Conservation (phyloP, 2,329 filamentous ascomycete species). For the Monosporascus sp. region DNA sequence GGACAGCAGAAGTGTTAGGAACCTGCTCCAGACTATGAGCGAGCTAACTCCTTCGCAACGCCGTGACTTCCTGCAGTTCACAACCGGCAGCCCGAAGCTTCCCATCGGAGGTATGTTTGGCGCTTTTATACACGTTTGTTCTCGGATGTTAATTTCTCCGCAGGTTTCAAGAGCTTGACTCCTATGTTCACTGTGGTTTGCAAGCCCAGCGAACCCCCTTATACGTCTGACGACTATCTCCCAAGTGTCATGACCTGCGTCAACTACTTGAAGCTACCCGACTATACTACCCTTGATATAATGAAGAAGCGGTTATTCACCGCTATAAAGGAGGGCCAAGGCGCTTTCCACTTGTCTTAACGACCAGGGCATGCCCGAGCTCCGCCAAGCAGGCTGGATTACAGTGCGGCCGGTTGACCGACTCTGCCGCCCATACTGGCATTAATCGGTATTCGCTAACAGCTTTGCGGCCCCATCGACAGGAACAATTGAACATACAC, state of each 20-base stretch:
- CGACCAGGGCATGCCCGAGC: not conserved
- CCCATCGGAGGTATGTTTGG: conserved; percentile 81
- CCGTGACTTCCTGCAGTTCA: conserved; percentile 94
- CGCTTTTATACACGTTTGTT: conserved; percentile 1
- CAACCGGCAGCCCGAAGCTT: conserved; percentile 94
- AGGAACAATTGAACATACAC: too few species aligned
- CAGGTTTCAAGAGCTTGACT: conserved; percentile 93
- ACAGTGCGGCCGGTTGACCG: not conserved
- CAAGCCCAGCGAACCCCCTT: conserved; percentile 94
- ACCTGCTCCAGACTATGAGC: conserved; percentile 91
- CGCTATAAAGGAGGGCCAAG: conserved; percentile 92
- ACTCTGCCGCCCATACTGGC: too few species aligned
- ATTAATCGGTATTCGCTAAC: too few species aligned
- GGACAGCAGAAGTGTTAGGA: conserved; percentile 93
- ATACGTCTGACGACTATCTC: conserved; percentile 93
- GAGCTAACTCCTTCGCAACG: conserved; percentile 69
- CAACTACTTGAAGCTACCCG: conserved; percentile 96
- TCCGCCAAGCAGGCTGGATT: not conserved
- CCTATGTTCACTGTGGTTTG: conserved; percentile 99
- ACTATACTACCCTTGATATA: conserved; percentile 76
- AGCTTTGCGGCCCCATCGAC: too few species aligned
- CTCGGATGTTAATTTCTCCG: conserved; percentile 25
- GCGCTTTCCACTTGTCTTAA: conserved; percentile 92
- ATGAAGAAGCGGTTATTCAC: conserved; percentile 74
- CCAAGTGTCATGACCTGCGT: conserved; percentile 99